A percentile compares a stretch with the other conserved stretches of the same genome.
phyloP scores from a whole-genome alignment of 140 eudicot species.

The Ambrosia hybrid region DNA sequence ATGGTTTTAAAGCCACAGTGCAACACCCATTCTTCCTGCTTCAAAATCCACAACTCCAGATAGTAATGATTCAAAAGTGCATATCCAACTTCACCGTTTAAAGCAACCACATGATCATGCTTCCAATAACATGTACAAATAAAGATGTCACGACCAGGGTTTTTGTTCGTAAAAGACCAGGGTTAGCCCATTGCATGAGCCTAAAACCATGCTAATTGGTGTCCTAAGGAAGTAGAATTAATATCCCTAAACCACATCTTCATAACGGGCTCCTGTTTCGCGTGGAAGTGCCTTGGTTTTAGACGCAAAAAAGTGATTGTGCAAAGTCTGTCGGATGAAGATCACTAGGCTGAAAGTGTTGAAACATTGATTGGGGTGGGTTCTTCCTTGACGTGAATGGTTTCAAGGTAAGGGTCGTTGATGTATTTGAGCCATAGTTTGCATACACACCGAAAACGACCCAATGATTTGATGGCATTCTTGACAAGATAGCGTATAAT shows the following conservation, averaged over 20 bases:
- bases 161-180: too few relatives aligned
- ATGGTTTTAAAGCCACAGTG: not conserved
- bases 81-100: too few relatives aligned
- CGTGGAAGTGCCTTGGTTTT: not conserved
- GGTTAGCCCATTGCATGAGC: conserved; percentile 21
- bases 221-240: too few relatives aligned
- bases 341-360: not conserved
- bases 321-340: not conserved
- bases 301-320: not conserved
- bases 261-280: not conserved
- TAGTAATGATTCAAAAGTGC: too few relatives aligned
- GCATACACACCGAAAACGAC: conserved; percentile 18
- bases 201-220: not conserved
- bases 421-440: conserved; percentile 11
- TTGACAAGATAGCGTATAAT: conserved; percentile 9
- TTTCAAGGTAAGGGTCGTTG: conserved; percentile 7
- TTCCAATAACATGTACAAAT: too few relatives aligned
- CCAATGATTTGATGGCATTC: conserved; percentile 17
- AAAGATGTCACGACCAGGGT: too few relatives aligned
- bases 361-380: conserved; percentile 13
- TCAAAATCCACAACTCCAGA: conserved; percentile 16
- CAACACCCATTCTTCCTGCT: conserved; percentile 16
- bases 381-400: conserved; percentile 9
- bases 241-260: not conserved
- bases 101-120: too few relatives aligned